Base-by-base conservation (phyloP, 2,329 filamentous ascomycete genomes). In the Penicillium sp. region DNA sequence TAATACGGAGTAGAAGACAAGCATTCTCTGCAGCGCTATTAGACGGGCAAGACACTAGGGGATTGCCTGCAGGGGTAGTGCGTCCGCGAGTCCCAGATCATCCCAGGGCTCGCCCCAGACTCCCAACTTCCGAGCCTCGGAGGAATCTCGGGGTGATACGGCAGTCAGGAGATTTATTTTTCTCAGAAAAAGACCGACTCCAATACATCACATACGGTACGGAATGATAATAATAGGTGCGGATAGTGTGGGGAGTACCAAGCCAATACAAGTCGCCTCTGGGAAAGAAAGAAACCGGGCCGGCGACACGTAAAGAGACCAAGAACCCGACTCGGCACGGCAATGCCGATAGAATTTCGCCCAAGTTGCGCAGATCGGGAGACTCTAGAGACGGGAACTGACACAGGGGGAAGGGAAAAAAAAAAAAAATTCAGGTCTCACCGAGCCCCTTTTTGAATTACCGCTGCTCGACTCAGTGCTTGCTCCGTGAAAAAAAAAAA, bases 301-400 rank as follows among this genome's bases (percentile, higher is more conserved):
- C 40, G 50, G 29, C 26, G 31, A 13, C 10, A 11, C 14, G 20
- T 7, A 16, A 32, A 14, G 14, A 38, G 34, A 39, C 13, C n/a
- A 39, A 38, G 37, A 48, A 16, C 13, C 56, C 58, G 56, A 61
- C 18, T 61, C 63, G 61, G 63, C 61, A 63, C 56, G 38, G 57
- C 51, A 35, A 58, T 63, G 61, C 63, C 63, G 61, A 61, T 40
- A 18, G 44, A 20, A 14, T 58, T 26, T 43, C 29, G 51, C 53
- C 63, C 62, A 61, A 65, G 55, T 44, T 45, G 57, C 49, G 52
- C 46, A 61, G 53, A 59, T 56, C 61, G 61, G 56, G 52, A 47
- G 50, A 54, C 50, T 57, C 60, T 45, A 55, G 45, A 47, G 46
- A 57, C 49, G 78, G 54, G 51, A 56, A 50, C 39, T 47, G 43